Conservation (phyloP, 139 green algal genomes). For the Micromonas pusilla region DNA sequence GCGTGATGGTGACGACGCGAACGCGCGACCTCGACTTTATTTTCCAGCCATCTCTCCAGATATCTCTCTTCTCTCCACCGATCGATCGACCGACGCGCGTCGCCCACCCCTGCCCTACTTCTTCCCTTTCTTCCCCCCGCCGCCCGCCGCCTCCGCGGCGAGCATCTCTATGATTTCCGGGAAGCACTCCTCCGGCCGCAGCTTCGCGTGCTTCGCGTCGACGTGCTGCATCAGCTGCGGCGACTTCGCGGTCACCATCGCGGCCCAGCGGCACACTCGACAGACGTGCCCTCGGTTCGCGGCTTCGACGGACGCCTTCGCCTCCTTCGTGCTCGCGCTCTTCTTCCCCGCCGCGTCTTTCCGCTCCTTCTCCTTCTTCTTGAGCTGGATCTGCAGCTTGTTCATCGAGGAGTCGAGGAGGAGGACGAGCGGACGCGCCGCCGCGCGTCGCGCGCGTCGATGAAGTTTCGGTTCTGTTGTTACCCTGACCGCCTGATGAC, state of each 20-base stretch:
- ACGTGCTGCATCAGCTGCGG: not conserved
- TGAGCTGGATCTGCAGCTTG: not conserved
- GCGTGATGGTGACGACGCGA: too few species aligned
- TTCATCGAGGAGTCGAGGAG: too few species aligned
- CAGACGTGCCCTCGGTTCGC: not conserved
- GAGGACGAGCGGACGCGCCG: too few species aligned
- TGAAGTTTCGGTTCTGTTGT: too few species aligned
- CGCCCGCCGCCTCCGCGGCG: not conserved
- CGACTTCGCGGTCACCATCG: not conserved
- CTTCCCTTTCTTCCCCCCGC: not conserved
- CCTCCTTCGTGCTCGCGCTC: not conserved
- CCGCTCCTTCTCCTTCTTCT: not conserved
- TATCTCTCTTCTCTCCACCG: too few species aligned
- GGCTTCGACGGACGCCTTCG: too few species aligned
- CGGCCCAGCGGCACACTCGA: not conserved
- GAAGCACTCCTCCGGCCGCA: not conserved
- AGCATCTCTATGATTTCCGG: not conserved
- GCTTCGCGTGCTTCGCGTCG: not conserved
- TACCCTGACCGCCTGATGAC: too few species aligned
- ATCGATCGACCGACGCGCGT: too few species aligned
- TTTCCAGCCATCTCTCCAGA: too few species aligned
- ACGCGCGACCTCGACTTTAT: too few species aligned
- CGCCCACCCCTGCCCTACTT: too few species aligned
- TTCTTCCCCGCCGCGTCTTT: not conserved
- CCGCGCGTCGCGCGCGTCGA: too few species aligned